Conservation (phyloP, 495 filamentous ascomycete genomes). For the Penicillium crystallinum region DNA sequence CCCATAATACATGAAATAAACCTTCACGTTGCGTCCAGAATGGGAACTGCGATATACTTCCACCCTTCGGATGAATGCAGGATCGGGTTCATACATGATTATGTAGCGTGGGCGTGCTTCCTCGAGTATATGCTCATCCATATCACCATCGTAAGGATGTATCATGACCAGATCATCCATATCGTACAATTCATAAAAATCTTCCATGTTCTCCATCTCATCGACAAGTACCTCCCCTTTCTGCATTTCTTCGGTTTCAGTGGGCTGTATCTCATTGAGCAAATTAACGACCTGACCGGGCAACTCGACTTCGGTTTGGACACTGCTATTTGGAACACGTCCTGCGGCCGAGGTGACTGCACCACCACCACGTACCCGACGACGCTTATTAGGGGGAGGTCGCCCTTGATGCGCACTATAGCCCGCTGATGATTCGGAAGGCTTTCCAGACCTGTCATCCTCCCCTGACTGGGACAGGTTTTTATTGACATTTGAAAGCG, state of each 20-base stretch:
- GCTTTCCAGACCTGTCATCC: conserved; percentile 5
- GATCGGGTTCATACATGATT: conserved; percentile 97
- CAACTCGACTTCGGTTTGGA: conserved; percentile 76
- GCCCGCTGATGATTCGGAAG: conserved; percentile 18
- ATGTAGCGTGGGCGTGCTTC: conserved; percentile 90
- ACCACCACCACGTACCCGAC: conserved; percentile 81
- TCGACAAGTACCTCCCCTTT: conserved; percentile 76
- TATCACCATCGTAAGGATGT: conserved; percentile 91
- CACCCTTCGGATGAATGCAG: conserved; percentile 89
- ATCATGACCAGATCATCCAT: conserved; percentile 84
- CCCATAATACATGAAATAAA: conserved; percentile 95
- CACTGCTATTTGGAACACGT: conserved; percentile 58
- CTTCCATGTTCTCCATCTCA: conserved; percentile 81
- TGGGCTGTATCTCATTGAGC: conserved; percentile 62
- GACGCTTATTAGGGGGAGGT: conserved; percentile 80
- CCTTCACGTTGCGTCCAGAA: conserved; percentile 76
- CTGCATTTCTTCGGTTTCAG: conserved; percentile 54
- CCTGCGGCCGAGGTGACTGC: conserved; percentile 47
- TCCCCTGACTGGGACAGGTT: conserved; percentile 45
- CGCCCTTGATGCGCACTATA: conserved; percentile 48
- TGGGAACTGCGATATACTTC: conserved; percentile 96
- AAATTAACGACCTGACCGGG: conserved; percentile 66
- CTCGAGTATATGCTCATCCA: conserved; percentile 92
- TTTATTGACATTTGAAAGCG: conserved; percentile 83
- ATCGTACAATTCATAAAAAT: conserved; percentile 89